phyloP scores from a whole-genome alignment of 208 protist genomes.

The Strigomonas culicis region DNA sequence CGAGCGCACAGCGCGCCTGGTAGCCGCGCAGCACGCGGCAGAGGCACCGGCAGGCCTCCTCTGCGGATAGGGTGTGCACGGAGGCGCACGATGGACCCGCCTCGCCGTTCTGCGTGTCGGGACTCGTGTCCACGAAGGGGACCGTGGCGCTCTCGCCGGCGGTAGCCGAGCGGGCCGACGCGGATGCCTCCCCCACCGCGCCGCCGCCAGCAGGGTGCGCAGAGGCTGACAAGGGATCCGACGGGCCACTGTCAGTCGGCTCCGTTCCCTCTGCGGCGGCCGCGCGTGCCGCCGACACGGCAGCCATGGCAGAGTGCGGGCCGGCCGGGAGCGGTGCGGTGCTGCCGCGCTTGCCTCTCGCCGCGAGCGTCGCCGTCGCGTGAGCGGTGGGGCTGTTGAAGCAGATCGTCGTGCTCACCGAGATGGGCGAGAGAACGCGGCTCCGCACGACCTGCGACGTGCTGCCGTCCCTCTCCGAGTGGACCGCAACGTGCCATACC shows the following conservation, averaged over 20 bases:
- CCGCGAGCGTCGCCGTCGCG: background rate
- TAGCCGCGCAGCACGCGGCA: conserved; percentile 30
- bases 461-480: background rate
- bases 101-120: background rate
- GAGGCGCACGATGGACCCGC: background rate
- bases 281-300: background rate
- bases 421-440: background rate
- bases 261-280: background rate
- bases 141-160: background rate
- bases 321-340: too few species aligned
- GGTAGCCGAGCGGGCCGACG: background rate
- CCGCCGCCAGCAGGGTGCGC: background rate
- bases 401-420: conserved; percentile 8
- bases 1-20: conserved; percentile 14
- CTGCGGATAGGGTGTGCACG: background rate
- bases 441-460: background rate
- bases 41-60: conserved; percentile 4
- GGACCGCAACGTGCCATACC: background rate
- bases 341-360: too few species aligned
- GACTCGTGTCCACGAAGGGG: conserved; percentile 5
- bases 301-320: too few species aligned
- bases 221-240: background rate
- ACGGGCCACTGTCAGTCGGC: background rate
- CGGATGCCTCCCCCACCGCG: background rate
- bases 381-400: background rate